Conservation (phyloP, 768 basidiomycete species). For the Russula lepida region DNA sequence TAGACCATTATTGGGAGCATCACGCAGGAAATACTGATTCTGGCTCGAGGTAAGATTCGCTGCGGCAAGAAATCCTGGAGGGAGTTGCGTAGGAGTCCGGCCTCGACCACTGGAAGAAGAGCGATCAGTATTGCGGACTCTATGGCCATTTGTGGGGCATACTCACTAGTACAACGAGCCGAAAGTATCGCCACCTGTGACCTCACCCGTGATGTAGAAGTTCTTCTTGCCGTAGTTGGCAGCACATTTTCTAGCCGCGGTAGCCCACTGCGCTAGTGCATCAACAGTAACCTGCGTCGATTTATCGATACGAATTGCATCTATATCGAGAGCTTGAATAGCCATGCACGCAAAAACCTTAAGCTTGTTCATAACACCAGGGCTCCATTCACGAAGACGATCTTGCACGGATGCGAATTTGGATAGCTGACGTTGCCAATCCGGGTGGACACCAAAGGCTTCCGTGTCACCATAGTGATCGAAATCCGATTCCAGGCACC, state of each 20-base stretch:
- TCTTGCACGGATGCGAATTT: constrained; percentile 97
- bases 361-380: constrained; percentile 69
- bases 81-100: constrained; percentile 64
- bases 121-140: not conserved
- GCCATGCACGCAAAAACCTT: constrained; percentile 76
- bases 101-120: constrained; percentile 63
- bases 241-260: constrained; percentile 69
- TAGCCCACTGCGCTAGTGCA: constrained; percentile 69
- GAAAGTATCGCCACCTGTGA: constrained; percentile 90
- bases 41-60: constrained; percentile 54
- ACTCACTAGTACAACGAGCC: constrained; percentile 78
- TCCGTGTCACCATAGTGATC: constrained; percentile 97
- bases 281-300: constrained; percentile 85
- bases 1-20: constrained; percentile 49
- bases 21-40: constrained; percentile 74
- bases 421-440: constrained; percentile 88
- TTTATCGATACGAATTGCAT: constrained; percentile 94
- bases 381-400: constrained; percentile 88
- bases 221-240: constrained; percentile 64
- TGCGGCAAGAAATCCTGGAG: constrained; percentile 59
- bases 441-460: constrained; percentile 92
- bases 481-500: constrained; percentile 78
- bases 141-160: not conserved
- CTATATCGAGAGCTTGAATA: constrained; percentile 81
- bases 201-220: constrained; percentile 88